Conservation (phyloP, 2,329 filamentous ascomycete genomes). For the Lachnellula hyalina region DNA sequence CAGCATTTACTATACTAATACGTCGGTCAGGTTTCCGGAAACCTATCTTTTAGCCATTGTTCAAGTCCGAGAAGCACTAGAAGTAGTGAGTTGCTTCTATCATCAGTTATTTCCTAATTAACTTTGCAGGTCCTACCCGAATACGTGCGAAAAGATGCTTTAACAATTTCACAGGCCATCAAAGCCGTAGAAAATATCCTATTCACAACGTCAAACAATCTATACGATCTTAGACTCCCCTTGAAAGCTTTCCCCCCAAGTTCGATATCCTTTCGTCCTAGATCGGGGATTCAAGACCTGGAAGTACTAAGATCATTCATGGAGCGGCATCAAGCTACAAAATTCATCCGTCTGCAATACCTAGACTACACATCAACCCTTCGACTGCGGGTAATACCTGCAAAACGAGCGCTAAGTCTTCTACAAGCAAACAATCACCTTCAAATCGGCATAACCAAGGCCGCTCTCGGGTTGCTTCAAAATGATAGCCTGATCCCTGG, state of each 20-base stretch:
- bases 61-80: slow-evolving; percentile 66
- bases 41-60: slow-evolving; percentile 68
- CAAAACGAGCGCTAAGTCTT: slow-evolving; percentile 48
- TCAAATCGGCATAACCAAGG: slow-evolving; percentile 56
- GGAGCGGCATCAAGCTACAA: slow-evolving; percentile 43
- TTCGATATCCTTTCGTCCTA: slow-evolving; percentile 22
- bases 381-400: slow-evolving; percentile 62
- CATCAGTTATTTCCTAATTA: slow-evolving; percentile 1
- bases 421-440: slow-evolving; percentile 32
- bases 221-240: slow-evolving; percentile 59
- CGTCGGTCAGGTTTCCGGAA: slow-evolving; percentile 52
- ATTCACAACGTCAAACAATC: slow-evolving; percentile 70
- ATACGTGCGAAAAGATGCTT: slow-evolving; percentile 58
- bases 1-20: no score
- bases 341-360: slow-evolving; percentile 72
- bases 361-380: slow-evolving; percentile 69
- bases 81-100: slow-evolving; percentile 46
- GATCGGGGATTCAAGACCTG: slow-evolving; percentile 25
- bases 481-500: slow-evolving; percentile 54
- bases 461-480: slow-evolving; percentile 61
- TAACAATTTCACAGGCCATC: slow-evolving; percentile 57
- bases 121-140: slow-evolving; percentile 54
- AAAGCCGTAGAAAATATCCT: slow-evolving; percentile 61
- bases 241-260: slow-evolving; percentile 23
- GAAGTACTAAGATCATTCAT: slow-evolving; percentile 38